A percentile compares a stretch with the other conserved stretches of the same genome.
Conservation (phyloP, 2,329 filamentous ascomycete species). For the Aspergillus fumigatiaffinis region DNA sequence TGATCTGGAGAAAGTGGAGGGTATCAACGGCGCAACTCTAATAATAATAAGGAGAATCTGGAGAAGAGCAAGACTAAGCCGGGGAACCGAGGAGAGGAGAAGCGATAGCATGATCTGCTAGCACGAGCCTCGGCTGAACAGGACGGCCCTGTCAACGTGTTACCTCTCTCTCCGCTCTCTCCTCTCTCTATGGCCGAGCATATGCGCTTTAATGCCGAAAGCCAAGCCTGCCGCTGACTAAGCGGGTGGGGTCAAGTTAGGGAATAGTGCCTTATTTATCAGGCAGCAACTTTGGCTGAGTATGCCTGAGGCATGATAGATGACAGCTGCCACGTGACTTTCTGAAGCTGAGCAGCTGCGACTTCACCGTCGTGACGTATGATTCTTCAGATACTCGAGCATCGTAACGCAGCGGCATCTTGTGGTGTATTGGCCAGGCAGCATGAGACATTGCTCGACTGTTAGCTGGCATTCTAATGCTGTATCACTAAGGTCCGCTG, state of each 20-base stretch:
- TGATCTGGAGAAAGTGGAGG: not conserved
- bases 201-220: not conserved
- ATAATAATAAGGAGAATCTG: not conserved
- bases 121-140: not conserved
- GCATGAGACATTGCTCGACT: conserved; percentile 7
- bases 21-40: not conserved
- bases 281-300: no score
- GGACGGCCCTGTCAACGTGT: not conserved
- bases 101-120: not conserved
- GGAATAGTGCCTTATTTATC: not conserved
- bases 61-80: not conserved
- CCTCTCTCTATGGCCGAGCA: not conserved
- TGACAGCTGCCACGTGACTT: not conserved
- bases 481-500: conserved; percentile 3
- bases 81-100: not conserved
- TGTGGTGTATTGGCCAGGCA: not conserved
- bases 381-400: not conserved
- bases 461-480: conserved; percentile 12
- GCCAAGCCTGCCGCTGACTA: not conserved
- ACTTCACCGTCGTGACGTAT: not conserved
- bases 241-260: not conserved
- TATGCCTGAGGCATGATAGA: not conserved
- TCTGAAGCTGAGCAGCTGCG: not conserved
- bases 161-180: no score
- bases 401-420: not conserved